A percentile compares a stretch with the other conserved stretches of the same genome.
phyloP scores from a whole-genome alignment of 225 moss, liverwort and hornwort species.

The Physcomitrellopsis africana region DNA sequence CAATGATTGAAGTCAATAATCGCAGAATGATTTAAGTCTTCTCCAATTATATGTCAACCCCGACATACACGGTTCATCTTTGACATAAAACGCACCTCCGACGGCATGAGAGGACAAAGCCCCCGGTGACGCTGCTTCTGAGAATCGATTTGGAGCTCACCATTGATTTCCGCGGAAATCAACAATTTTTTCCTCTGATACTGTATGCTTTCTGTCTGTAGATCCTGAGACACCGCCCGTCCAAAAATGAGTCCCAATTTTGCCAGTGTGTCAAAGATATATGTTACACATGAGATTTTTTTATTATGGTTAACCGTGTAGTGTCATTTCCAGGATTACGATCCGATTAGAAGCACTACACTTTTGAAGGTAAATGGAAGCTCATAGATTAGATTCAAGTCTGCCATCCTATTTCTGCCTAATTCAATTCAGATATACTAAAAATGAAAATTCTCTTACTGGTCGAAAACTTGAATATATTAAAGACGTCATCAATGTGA shows the following conservation, averaged over 20 bases:
- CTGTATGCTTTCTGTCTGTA: constrained; percentile 65
- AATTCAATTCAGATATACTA: too few relatives aligned
- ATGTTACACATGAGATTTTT: neutral
- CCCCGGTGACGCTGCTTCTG: constrained; percentile 49
- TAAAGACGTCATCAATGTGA: too few relatives aligned
- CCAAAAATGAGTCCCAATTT: neutral
- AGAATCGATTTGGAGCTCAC: constrained; percentile 45
- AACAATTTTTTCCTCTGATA: constrained; percentile 43
- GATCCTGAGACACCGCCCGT: constrained; percentile 42
- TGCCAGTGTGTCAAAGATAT: neutral
- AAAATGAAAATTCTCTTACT: too few relatives aligned
- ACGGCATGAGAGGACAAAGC: constrained; percentile 60
- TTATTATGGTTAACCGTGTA: neutral
- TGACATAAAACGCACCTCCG: constrained; percentile 31
- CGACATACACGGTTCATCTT: neutral
- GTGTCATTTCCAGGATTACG: neutral
- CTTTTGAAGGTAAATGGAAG: too few relatives aligned
- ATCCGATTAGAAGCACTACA: too few relatives aligned
- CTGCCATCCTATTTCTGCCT: too few relatives aligned
- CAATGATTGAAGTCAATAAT: neutral
- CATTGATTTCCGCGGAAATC: constrained; percentile 26
- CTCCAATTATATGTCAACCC: neutral
- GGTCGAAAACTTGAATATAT: too few relatives aligned
- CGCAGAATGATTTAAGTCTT: neutral
- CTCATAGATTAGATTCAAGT: too few relatives aligned